Conservation (phyloP, 345 rosid genomes). For the Passiflora organensis region DNA sequence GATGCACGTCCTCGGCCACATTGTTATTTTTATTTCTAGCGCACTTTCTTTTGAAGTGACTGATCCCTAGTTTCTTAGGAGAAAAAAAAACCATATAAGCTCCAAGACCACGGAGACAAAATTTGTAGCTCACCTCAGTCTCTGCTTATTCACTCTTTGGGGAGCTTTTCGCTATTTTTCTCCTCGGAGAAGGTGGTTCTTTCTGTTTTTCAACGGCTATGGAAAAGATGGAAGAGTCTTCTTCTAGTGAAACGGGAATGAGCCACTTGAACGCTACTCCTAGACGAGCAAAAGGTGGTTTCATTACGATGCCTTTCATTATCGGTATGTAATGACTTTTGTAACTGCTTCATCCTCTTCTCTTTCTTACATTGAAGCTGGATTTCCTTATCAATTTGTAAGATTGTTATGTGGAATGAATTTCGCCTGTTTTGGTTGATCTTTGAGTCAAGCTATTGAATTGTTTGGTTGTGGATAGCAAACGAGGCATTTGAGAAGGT, state of each 20-base stretch:
- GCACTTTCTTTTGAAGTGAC: background rate
- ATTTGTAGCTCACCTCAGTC: conserved; percentile 10
- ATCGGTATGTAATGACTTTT: conserved; percentile 34
- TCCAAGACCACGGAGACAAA: conserved; percentile 22
- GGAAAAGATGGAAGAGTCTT: conserved; percentile 34
- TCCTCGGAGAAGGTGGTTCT: conserved; percentile 10
- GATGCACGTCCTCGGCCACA: background rate
- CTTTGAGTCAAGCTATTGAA: no score
- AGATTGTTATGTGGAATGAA: background rate
- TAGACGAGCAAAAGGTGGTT: conserved; percentile 36
- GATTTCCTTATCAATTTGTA: conserved; percentile 10
- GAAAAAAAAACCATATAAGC: conserved; percentile 16
- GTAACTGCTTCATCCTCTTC: no score
- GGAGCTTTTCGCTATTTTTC: background rate
- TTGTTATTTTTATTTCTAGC: background rate
- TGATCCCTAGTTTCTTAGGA: conserved; percentile 8
- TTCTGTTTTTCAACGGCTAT: conserved; percentile 22
- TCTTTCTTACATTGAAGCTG: no score
- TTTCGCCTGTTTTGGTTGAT: no score
- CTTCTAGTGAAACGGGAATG: conserved; percentile 23
- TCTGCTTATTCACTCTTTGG: background rate
- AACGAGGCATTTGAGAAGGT: conserved; percentile 63
- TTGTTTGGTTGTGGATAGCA: conserved; percentile 22
- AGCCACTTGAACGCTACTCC: conserved; percentile 13
- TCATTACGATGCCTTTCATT: conserved; percentile 50